A percentile compares a stretch with the other conserved stretches of the same genome.
Conservation (phyloP, 2,329 filamentous ascomycete species). For the Zelopaecilomyces penicillatus region DNA sequence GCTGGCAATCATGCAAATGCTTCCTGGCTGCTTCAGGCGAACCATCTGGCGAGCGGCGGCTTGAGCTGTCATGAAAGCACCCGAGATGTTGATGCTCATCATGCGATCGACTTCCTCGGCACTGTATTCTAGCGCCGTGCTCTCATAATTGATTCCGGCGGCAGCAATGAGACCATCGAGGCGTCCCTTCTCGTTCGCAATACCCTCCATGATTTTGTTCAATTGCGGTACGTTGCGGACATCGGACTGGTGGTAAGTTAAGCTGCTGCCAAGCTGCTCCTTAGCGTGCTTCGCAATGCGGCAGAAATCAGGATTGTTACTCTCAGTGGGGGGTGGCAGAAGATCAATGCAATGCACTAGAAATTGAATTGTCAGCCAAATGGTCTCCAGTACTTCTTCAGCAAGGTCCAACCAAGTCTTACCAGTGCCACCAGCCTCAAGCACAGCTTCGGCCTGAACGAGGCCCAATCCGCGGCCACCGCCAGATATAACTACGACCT, state of each 20-base stretch:
- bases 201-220: conserved; percentile 57
- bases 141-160: conserved; percentile 73
- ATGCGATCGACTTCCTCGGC: conserved; percentile 69
- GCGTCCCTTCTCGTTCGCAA: conserved; percentile 61
- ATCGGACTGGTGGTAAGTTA: conserved; percentile 72
- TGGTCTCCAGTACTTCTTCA: not conserved
- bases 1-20: conserved; percentile 59
- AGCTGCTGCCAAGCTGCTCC: conserved; percentile 54
- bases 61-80: conserved; percentile 77
- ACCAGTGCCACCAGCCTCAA: conserved; percentile 70
- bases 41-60: conserved; percentile 75
- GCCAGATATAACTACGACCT: conserved; percentile 69
- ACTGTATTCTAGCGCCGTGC: conserved; percentile 70
- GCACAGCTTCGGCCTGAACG: conserved; percentile 67
- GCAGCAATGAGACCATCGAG: conserved; percentile 71
- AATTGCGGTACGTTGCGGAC: conserved; percentile 64
- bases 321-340: conserved; percentile 40
- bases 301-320: conserved; percentile 50
- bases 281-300: conserved; percentile 54
- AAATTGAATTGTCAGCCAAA: not conserved
- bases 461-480: conserved; percentile 70
- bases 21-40: conserved; percentile 47
- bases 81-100: conserved; percentile 80
- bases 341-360: conserved; percentile 61
- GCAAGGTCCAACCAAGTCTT: conserved; percentile 3